A percentile compares a stretch with the other conserved stretches of the same genome.
Evolutionary conservation across 257 asterid genomes (phyloP).

Genomic region (Capsicum chinense): DNA sequence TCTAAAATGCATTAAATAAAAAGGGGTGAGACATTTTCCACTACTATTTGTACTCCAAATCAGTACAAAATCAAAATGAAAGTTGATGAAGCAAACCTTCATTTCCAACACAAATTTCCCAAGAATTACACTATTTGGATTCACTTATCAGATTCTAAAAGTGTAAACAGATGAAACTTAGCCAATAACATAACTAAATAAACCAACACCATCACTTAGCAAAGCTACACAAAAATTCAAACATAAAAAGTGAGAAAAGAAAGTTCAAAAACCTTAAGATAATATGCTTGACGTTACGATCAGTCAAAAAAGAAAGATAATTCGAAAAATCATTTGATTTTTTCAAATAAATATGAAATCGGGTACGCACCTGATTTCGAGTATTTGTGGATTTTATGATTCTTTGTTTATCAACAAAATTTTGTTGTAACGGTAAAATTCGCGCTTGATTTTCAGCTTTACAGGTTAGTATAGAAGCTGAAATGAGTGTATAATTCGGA

Average conservation of each 20-base stretch:
- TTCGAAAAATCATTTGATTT: too few relatives aligned
- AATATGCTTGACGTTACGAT: constrained; percentile 66
- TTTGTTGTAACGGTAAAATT: constrained; percentile 32
- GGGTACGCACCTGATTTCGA: too few relatives aligned
- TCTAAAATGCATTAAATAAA: neutral
- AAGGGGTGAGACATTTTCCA: neutral
- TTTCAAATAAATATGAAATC: neutral
- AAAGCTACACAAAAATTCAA: neutral
- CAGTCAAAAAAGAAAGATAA: constrained; percentile 50
- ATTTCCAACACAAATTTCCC: neutral
- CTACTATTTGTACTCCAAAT: too few relatives aligned
- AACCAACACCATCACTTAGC: neutral
- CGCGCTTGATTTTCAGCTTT: neutral
- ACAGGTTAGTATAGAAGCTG: neutral
- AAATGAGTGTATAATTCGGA: neutral
- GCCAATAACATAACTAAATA: neutral
- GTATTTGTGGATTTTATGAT: neutral
- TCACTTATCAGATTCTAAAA: neutral
- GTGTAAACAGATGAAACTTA: neutral
- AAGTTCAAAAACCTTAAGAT: constrained; percentile 62
- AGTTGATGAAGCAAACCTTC: neutral
- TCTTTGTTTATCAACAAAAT: constrained; percentile 18
- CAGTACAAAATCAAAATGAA: too few relatives aligned
- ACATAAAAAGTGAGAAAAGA: neutral
- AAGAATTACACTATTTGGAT: neutral